Conservation (phyloP, 768 basidiomycete species). For the Sarcomyxa edulis region DNA sequence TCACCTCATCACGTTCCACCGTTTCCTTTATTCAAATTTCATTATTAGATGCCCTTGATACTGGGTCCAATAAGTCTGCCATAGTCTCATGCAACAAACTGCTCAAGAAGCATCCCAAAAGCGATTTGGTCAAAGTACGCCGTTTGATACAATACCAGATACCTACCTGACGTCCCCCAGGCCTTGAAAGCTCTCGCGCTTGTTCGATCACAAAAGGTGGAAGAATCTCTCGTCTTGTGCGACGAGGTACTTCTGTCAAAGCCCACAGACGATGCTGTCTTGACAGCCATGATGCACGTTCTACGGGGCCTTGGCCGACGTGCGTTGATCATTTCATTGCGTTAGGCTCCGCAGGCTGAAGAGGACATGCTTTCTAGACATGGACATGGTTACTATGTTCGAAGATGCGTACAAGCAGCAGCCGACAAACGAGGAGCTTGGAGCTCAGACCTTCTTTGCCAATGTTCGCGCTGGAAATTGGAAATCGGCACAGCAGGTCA, state of each 20-base stretch:
- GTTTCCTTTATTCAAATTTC: constrained; percentile 6
- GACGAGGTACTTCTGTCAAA: constrained; percentile 76
- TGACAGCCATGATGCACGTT: constrained; percentile 82
- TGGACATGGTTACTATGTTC: constrained; percentile 79
- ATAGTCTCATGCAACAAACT: constrained; percentile 83
- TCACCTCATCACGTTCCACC: constrained; percentile 6
- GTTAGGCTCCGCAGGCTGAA: too few relatives aligned
- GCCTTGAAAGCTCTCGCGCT: constrained; percentile 82
- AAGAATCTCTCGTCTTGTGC: constrained; percentile 72
- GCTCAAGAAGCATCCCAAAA: constrained; percentile 79
- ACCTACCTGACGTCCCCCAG: constrained; percentile 29
- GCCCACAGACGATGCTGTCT: constrained; percentile 66
- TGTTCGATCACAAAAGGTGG: constrained; percentile 79
- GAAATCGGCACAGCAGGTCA: constrained; percentile 82
- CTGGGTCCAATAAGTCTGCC: constrained; percentile 81
- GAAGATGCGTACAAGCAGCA: constrained; percentile 83
- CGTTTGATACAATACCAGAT: constrained; percentile 5
- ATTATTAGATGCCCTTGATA: constrained; percentile 73
- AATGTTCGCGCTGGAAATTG: constrained; percentile 76
- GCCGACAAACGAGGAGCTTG: constrained; percentile 78
- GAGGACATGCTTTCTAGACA: constrained; percentile 37
- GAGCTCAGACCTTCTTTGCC: constrained; percentile 80
- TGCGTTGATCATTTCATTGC: constrained; percentile 19
- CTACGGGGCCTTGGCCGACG: constrained; percentile 72
- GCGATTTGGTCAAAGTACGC: constrained; percentile 64